Conservation (phyloP, 1,284 basidiomycete genomes). For the Porodaedalea pini region DNA sequence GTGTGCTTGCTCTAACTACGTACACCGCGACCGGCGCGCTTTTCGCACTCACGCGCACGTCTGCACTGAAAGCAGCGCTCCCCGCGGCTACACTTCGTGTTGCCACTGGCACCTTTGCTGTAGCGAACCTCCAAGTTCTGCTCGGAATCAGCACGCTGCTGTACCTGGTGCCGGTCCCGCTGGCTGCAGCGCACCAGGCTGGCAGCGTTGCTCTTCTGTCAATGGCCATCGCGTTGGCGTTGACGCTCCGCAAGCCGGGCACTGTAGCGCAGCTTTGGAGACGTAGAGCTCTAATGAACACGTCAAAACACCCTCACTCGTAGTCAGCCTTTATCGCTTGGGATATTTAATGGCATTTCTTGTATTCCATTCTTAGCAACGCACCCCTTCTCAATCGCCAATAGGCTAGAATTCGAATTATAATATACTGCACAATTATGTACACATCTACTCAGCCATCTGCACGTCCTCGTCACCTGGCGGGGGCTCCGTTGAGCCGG, state of each 20-base stretch:
- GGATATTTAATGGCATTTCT: slow-evolving; percentile 10
- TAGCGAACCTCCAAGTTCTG: slow-evolving; percentile 83
- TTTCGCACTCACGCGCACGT: slow-evolving; percentile 53
- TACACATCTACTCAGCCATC: slow-evolving; percentile 57
- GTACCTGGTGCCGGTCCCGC: slow-evolving; percentile 89
- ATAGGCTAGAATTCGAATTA: not conserved
- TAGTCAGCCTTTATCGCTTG: not conserved
- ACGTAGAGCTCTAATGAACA: slow-evolving; percentile 18
- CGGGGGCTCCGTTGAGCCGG: slow-evolving; percentile 30
- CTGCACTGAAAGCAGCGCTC: slow-evolving; percentile 51
- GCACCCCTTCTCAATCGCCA: slow-evolving; percentile 1
- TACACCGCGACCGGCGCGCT: slow-evolving; percentile 69
- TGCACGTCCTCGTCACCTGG: slow-evolving; percentile 70
- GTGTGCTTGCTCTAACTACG: slow-evolving; percentile 85
- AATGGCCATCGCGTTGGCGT: slow-evolving; percentile 76
- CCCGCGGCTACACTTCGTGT: slow-evolving; percentile 66
- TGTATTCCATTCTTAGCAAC: slow-evolving; percentile 4
- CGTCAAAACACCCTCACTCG: not conserved
- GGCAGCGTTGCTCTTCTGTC: slow-evolving; percentile 88
- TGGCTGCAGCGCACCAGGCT: slow-evolving; percentile 94
- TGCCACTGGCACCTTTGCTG: slow-evolving; percentile 68
- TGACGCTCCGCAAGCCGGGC: slow-evolving; percentile 72
- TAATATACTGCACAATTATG: slow-evolving; percentile 6
- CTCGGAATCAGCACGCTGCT: slow-evolving; percentile 91
- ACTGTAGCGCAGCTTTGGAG: slow-evolving; percentile 65